Percentiles rank a stretch among this genome's conserved stretches.
Conservation (phyloP, 768 basidiomycete species). For the Russula sp. region DNA sequence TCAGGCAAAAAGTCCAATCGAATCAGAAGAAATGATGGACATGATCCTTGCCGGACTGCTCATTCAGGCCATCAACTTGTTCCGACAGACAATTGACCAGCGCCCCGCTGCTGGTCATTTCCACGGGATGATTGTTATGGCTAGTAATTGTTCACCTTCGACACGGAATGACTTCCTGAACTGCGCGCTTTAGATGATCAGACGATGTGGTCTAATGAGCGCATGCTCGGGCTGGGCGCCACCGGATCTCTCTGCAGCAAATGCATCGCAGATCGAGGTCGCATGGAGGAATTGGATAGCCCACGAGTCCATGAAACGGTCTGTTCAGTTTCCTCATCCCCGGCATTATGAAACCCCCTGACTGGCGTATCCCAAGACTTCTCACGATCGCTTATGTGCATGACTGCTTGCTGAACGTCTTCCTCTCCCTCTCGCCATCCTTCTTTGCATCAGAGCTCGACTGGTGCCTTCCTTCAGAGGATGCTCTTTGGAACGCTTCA, state of each 20-base stretch:
- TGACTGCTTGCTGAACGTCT: constrained; percentile 45
- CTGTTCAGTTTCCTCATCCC: constrained; percentile 18
- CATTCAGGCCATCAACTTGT: constrained; percentile 46
- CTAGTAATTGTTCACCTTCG: constrained; percentile 27
- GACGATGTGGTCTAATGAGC: constrained; percentile 35
- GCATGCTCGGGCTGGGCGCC: constrained; percentile 38
- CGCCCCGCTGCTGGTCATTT: constrained; percentile 41
- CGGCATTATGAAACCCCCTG: not conserved
- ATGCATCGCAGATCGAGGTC: constrained; percentile 33
- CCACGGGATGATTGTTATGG: constrained; percentile 50
- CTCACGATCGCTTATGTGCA: constrained; percentile 42
- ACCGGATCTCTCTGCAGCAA: constrained; percentile 28
- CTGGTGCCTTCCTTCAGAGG: constrained; percentile 45
- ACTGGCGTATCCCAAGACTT: constrained; percentile 8
- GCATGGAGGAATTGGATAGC: constrained; percentile 48
- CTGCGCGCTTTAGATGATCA: constrained; percentile 28
- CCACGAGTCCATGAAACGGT: constrained; percentile 50
- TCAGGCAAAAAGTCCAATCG: constrained; percentile 18
- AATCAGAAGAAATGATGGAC: constrained; percentile 24
- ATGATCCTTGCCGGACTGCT: constrained; percentile 41
- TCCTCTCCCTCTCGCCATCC: constrained; percentile 40
- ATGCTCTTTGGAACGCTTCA: constrained; percentile 42
- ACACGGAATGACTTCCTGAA: not conserved
- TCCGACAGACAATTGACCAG: constrained; percentile 41
- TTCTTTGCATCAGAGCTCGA: constrained; percentile 42